Evolutionary conservation across 768 basidiomycete species (phyloP), one percentile per base, ranked within the genome.

Genomic region (Tulasnella sp.): DNA sequence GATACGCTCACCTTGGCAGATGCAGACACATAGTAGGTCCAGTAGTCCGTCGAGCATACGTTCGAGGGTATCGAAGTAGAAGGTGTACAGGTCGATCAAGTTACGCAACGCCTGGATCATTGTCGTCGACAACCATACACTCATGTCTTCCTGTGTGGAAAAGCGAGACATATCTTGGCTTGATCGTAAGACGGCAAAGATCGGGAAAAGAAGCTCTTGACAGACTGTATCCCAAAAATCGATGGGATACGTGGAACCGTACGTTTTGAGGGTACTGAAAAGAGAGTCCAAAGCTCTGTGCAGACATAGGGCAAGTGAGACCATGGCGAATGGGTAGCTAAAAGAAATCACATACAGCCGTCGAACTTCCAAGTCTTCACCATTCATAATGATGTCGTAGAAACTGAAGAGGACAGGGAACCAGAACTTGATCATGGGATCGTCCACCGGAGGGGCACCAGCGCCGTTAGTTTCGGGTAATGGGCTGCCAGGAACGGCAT

Each of bases 321-420:
- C n/a, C 51, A 38, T 38, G 15, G 15, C 27, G 26, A 17, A 27
- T 32, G 34, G 34, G 34, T 5, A 38, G 19, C 13, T 38, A 38
- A 43, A n/a, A 30, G 54, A 56, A n/a, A n/a, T 11, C 27, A 77
- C 91, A 74, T 69, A 99, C 96, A 97, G 71, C 68, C 94, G 81
- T 66, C 96, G 83, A 54, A 99, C 93, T 79, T 99, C 96, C 26
- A 99, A 75, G 68, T 99, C 96, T 70, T 98, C 96, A 17, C 92
- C 96, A 63, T 96, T 98, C 95, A 99, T 98, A 69, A 99, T 95
- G 56, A 99, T 95, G 70, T 98, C 96, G 72, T 94, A 97, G 75
- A 97, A 98, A n/a, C 88, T 87, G 68, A 98, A 95, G 38, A 98
- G 76, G 1, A 91, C 83, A 0, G 96, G 96, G 75, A 88, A 93